Evolutionary conservation across 2,329 filamentous ascomycete genomes (phyloP), one percentile per base, ranked within the genome.

Genomic region (Talaromyces marneffei): DNA sequence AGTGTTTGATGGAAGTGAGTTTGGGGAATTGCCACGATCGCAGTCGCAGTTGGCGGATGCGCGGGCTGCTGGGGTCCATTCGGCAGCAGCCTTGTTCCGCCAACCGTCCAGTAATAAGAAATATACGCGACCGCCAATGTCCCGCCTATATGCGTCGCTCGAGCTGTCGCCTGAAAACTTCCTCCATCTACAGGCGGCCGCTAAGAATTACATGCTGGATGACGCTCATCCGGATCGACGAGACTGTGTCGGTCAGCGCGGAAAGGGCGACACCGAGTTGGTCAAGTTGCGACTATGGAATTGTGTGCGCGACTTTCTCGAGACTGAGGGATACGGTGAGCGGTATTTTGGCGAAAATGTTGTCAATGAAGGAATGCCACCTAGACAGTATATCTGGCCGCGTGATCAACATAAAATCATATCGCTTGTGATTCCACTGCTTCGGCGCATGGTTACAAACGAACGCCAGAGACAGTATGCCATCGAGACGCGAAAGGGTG

Each of bases 371-470:
- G 72, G 65, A 46, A 73, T 76, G 68, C 72, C 65, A 0, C 69
- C 67, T 56, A 68, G 78, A 44, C 76, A 76, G 7, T 74, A 82
- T 59, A 71, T 80, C 14, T 85, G 83, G 83, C 83, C 83, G 3
- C 73, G 75, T 52, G 82, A 85, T 65, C 78, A 78, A 55, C 80
- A 82, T 60, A 80, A 80, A 63, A 82, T 85, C 55, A 81, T 85
- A 42, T 76, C 79, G n/a, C 71, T 83, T 23, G 79, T 84, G n/a
- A 84, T 82, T 63, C 83, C 82, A 12, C 69, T 85, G 50, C 73
- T 85, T 62, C 72, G 83, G 61, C 75, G 83, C 25, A 84, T 85
- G 82, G 82, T 85, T 12, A 85, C 82, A 16, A 85, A 85, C 62
- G 83, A 85, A 68, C 75, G 83, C 25, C 83, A 85, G 67, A 75